Conservation (phyloP, 768 basidiomycete genomes). For the Cystobasidiopsis lactophilus region DNA sequence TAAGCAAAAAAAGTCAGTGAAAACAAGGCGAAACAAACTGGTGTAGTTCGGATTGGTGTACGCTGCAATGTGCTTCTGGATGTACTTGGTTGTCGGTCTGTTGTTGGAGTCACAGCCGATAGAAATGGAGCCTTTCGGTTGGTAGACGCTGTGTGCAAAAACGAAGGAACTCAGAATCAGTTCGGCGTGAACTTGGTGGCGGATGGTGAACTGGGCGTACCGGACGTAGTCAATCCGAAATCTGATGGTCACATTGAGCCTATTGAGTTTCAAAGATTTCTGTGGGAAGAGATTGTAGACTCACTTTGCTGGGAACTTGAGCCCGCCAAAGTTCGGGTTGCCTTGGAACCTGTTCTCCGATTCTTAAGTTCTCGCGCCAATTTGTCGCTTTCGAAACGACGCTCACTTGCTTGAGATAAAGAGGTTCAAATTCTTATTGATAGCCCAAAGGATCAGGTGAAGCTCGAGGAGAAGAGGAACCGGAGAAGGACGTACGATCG, state of each 20-base stretch:
- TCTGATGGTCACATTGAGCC: not conserved
- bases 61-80: slow-evolving; percentile 12
- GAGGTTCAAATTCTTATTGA: slow-evolving; percentile 25
- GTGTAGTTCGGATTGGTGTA: slow-evolving; percentile 11
- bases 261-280: not conserved
- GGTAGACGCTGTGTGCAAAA: not conserved
- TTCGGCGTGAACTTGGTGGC: not conserved
- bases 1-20: no score
- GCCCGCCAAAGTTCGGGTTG: slow-evolving; percentile 40
- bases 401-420: slow-evolving; percentile 49
- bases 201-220: not conserved
- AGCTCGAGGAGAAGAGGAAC: no score
- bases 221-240: not conserved
- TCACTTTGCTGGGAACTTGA: slow-evolving; percentile 43
- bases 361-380: no score
- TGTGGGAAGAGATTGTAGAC: not conserved
- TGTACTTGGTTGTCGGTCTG: slow-evolving; percentile 56
- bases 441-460: not conserved
- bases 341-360: no score
- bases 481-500: slow-evolving; percentile 4
- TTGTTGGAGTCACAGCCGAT: slow-evolving; percentile 58
- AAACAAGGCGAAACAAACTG: no score
- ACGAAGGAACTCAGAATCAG: not conserved
- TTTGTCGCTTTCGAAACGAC: no score
- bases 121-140: not conserved